Evolutionary conservation across 345 rosid genomes (phyloP), one percentile per base, ranked within the genome.

Genomic region (Erodium maritimum): DNA sequence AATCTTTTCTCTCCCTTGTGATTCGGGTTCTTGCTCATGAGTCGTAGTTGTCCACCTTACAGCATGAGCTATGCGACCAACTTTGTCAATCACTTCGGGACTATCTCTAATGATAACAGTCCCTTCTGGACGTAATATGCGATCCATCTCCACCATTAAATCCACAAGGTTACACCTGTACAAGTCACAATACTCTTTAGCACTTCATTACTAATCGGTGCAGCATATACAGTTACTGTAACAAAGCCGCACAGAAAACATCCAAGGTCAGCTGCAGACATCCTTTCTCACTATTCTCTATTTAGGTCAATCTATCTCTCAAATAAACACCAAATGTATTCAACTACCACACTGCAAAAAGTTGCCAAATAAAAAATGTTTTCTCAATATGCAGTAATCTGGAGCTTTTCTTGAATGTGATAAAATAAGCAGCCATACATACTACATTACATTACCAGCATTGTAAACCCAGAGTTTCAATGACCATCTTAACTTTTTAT

Each of bases 161-260:
- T 89, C 95, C 59, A 83, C 94, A 45, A 93, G 79, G 73, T 73
- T 77, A 80, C 99, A 93, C 77, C 98, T 91, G 84, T 70, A 73
- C 21, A 19, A 24, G 50, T 42, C 29, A 62, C 17, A 67, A 61
- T 17, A 51, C 16, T 51, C 54, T 20, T 17, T 17, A 51, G 54
- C 19, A 51, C 37, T 29, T 4, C 9, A 46, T 29, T 29, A 29
- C 5, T 3, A 29, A 29, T 29, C 37, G 8, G 37, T 29, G 37
- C 37, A 29, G 0, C 4, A 4, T 29, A 11, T 29, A 29, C 5
- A 29, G 5, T 29, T 29, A 29, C 9, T 5, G 37, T 29, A 29
- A 29, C 9, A 29, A 29, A 25, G 33, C 33, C 33, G 7, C 33
- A 25, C 7, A 25, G 4, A 25, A 25, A 29, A 11, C 37, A 29